Conservation (phyloP, 441 rosid species). For the Gossypium laxum region DNA sequence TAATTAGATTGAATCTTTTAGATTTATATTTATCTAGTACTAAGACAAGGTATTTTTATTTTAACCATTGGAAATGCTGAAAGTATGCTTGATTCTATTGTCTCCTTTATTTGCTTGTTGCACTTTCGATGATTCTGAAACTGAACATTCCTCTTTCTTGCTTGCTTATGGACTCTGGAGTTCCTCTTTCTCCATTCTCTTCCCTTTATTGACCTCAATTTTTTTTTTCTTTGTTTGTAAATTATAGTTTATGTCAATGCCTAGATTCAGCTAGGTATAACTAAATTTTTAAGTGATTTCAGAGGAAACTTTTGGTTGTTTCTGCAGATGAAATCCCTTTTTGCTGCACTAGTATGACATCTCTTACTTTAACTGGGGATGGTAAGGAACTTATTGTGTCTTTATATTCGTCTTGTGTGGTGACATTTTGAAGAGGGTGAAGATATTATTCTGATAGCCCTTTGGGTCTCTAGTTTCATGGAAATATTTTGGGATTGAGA, state of each 20-base stretch:
- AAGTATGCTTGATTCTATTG: neutral
- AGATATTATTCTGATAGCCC: neutral
- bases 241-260: neutral
- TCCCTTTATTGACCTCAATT: neutral
- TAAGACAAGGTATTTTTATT: neutral
- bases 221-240: neutral
- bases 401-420: neutral
- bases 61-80: neutral
- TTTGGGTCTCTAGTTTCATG: neutral
- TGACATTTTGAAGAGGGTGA: neutral
- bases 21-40: neutral
- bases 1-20: constrained; percentile 26
- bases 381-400: neutral
- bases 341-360: neutral
- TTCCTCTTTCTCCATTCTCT: neutral
- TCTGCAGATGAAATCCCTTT: neutral
- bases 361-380: neutral
- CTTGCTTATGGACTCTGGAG: neutral
- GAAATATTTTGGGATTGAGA: neutral
- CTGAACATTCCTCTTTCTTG: neutral
- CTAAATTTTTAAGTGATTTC: neutral
- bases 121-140: neutral
- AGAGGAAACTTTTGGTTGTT: neutral
- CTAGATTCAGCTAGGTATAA: neutral
- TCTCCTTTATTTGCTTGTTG: neutral